These are phyloP conservation scores for Spathaspora hagerdaliae DNA, from an alignment of 805 yeast species.

Conservation along the genomic window DNA sequence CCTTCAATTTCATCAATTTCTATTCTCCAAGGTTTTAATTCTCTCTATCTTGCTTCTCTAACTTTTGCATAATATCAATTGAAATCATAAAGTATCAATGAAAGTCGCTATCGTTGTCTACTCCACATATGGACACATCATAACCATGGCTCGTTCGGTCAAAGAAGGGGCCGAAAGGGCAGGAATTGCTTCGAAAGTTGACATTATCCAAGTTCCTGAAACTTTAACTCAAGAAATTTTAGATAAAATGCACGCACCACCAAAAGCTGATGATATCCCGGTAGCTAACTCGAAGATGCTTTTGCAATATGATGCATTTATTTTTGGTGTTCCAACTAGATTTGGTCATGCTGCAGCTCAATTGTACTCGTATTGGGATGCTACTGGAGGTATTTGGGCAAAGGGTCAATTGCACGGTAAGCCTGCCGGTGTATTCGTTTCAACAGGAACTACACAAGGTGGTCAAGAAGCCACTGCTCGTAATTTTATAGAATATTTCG, in stretches of 20 bases:
- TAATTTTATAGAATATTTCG: constrained; percentile 53
- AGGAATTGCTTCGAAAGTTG: constrained; percentile 56
- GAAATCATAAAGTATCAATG: constrained; percentile 5
- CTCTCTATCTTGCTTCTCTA: too few species aligned
- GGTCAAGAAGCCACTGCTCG: constrained; percentile 75
- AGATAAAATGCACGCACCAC: constrained; percentile 60
- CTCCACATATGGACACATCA: constrained; percentile 78
- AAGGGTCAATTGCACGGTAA: constrained; percentile 66
- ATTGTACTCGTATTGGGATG: constrained; percentile 71
- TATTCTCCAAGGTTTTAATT: too few species aligned
- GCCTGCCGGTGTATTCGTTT: constrained; percentile 66
- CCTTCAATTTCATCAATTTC: neutral
- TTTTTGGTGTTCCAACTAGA: constrained; percentile 80
- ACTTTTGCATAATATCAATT: too few species aligned
- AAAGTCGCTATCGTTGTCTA: constrained; percentile 75
- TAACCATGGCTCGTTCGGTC: constrained; percentile 63
- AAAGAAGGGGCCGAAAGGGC: constrained; percentile 66
- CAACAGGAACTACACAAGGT: constrained; percentile 72
- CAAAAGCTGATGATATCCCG: constrained; percentile 52
- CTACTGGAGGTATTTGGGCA: constrained; percentile 76
- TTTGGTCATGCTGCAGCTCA: constrained; percentile 75
- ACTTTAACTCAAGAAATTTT: constrained; percentile 66
- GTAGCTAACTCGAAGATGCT: constrained; percentile 55
- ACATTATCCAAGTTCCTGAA: constrained; percentile 76
- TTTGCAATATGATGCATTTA: constrained; percentile 62